These are phyloP conservation scores for Leccinum uliginosum DNA, from an alignment of 768 basidiomycete genomes.

Conservation along the genomic window DNA sequence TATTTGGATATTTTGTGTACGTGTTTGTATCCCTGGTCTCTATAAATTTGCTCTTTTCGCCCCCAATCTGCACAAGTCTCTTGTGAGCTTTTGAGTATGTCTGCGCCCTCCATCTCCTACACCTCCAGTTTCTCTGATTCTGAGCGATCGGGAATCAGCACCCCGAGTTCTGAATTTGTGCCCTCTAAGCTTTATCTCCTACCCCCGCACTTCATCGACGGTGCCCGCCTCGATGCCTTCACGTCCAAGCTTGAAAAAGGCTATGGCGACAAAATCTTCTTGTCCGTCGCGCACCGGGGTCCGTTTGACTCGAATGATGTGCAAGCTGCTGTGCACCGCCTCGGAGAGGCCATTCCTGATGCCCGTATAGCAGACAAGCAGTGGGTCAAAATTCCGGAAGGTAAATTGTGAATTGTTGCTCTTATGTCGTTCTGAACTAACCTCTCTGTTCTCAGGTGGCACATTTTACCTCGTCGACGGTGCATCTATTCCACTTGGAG, in stretches of 20 bases:
- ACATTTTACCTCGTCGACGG: constrained; percentile 19
- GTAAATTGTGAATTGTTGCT: background rate
- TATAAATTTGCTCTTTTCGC: constrained; percentile 26
- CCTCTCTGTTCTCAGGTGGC: background rate
- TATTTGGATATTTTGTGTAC: constrained; percentile 13
- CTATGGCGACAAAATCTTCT: constrained; percentile 24
- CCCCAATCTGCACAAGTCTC: background rate
- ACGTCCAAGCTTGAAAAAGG: constrained; percentile 24
- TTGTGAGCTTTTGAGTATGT: constrained; percentile 17
- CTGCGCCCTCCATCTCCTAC: constrained; percentile 6
- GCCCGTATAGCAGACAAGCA: constrained; percentile 1
- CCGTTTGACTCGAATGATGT: constrained; percentile 9
- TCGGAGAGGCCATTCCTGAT: constrained; percentile 15
- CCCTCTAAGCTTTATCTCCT: constrained; percentile 22
- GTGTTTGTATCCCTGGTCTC: constrained; percentile 20
- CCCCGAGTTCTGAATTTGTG: constrained; percentile 23
- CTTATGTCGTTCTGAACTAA: background rate
- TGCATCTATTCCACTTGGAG: constrained; percentile 5
- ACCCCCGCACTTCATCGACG: constrained; percentile 13
- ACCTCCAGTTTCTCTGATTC: constrained; percentile 16
- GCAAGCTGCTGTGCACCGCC: constrained; percentile 2
- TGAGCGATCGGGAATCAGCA: constrained; percentile 18
- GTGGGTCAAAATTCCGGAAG: constrained; percentile 21
- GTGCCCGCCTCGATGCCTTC: constrained; percentile 13
- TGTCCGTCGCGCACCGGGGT: constrained; percentile 17